Evolutionary conservation across 2,329 filamentous ascomycete species (phyloP).

Genomic region (Paecilomyces niveus): DNA sequence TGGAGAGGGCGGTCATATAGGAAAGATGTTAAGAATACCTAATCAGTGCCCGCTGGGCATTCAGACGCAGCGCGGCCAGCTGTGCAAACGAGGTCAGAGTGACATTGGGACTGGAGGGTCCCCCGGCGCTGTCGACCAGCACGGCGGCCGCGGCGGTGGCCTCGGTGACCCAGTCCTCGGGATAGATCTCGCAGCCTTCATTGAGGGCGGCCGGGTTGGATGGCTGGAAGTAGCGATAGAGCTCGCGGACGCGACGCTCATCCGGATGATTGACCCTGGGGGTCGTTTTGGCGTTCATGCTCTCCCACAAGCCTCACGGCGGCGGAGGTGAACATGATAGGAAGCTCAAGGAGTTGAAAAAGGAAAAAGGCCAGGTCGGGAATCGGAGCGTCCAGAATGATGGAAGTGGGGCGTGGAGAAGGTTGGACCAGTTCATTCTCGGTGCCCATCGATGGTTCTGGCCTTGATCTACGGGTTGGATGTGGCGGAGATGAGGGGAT

Average conservation of each 20-base stretch:
- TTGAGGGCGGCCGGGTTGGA: conserved; percentile 13
- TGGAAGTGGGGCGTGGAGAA: not conserved
- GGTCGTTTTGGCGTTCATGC: not conserved
- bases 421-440: too few species aligned
- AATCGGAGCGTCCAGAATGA: not conserved
- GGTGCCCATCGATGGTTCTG: not conserved
- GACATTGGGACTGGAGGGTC: conserved; percentile 25
- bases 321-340: not conserved
- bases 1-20: not conserved
- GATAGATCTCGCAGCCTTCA: conserved; percentile 11
- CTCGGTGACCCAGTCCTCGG: conserved; percentile 6
- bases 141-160: conserved; percentile 3
- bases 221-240: conserved; percentile 35
- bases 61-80: conserved; percentile 25
- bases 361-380: not conserved
- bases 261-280: conserved; percentile 18
- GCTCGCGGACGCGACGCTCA: conserved; percentile 29
- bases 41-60: conserved; percentile 32
- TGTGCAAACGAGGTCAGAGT: conserved; percentile 31
- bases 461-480: not conserved
- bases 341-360: not conserved
- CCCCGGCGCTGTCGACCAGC: conserved; percentile 12
- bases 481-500: not conserved
- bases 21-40: conserved; percentile 13
- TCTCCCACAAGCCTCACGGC: not conserved